Evolutionary conservation across 2,329 filamentous ascomycete genomes (phyloP).

Genomic region (Phaeoacremonium minimum): DNA sequence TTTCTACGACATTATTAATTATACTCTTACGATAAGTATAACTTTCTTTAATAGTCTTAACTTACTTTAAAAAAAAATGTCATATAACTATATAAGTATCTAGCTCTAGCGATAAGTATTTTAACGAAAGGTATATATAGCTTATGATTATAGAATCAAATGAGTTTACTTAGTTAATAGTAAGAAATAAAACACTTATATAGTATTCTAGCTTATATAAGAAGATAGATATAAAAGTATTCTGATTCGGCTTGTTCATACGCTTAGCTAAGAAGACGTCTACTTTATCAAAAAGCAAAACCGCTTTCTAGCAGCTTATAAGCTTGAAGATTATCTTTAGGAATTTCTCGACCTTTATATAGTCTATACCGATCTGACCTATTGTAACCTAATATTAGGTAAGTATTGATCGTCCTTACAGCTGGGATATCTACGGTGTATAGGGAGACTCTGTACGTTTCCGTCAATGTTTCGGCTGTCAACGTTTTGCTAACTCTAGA

Average conservation of each 20-base stretch:
- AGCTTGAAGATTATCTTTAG: slow-evolving; percentile 1
- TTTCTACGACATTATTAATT: not conserved
- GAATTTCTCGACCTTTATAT: not conserved
- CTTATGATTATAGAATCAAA: not conserved
- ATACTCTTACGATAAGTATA: not conserved
- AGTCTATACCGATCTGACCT: not conserved
- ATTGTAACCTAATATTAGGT: not conserved
- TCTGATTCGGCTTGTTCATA: not conserved
- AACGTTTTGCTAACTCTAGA: not conserved
- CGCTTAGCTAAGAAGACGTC: slow-evolving; percentile 9
- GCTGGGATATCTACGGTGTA: not conserved
- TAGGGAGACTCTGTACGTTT: not conserved
- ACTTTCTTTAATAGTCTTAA: not conserved
- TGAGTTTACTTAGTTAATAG: not conserved
- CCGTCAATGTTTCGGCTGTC: not conserved
- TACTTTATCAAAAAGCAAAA: slow-evolving; percentile 13
- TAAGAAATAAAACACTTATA: not conserved
- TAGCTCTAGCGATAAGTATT: not conserved
- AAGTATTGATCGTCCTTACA: not conserved
- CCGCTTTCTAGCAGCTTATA: slow-evolving; percentile 8
- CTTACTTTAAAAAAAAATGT: not conserved
- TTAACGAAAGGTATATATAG: not conserved
- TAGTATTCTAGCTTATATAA: not conserved
- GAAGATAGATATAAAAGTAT: not conserved
- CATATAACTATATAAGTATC: not conserved